Percentiles rank a stretch among this genome's conserved stretches.
Conservation (phyloP, 164 flowering plant species). For the Aristolochia fimbriata region DNA sequence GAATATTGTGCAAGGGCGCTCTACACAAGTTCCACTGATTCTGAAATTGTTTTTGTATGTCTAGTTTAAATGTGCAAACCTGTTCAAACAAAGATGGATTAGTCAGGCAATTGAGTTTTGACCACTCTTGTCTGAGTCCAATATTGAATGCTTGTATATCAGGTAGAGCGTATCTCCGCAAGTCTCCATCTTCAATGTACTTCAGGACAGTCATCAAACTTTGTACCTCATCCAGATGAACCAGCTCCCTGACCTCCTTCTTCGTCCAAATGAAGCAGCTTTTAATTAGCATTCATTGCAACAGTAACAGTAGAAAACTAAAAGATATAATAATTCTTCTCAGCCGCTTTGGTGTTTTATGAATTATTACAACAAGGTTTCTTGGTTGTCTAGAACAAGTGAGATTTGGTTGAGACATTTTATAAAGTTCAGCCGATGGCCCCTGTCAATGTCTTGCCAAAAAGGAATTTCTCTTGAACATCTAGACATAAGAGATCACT, state of each 20-base stretch:
- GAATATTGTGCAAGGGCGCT: no score
- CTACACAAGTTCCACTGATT: background rate
- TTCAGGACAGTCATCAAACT: constrained; percentile 44
- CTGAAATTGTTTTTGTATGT: no score
- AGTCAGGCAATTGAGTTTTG: constrained; percentile 64
- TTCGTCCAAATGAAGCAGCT: constrained; percentile 9
- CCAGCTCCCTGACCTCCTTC: constrained; percentile 28
- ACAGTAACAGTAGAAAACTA: background rate
- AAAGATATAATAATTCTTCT: no score
- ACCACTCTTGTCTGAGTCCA: constrained; percentile 52
- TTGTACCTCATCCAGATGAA: constrained; percentile 29
- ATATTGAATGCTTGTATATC: constrained; percentile 45
- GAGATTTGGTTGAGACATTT: no score
- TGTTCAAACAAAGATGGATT: constrained; percentile 73
- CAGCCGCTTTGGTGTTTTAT: no score
- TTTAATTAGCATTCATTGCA: background rate
- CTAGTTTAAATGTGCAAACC: constrained; percentile 27
- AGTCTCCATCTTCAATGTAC: constrained; percentile 77
- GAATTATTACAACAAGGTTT: no score
- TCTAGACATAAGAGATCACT: no score
- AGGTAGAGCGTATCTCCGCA: constrained; percentile 53
- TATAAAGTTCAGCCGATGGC: no score
- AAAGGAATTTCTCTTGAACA: no score
- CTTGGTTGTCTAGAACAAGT: no score
- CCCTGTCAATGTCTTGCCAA: no score